Percentiles rank a stretch among this genome's conserved stretches.
Conservation (phyloP, 1,139 yeast genomes). For the Candida smagusa region DNA sequence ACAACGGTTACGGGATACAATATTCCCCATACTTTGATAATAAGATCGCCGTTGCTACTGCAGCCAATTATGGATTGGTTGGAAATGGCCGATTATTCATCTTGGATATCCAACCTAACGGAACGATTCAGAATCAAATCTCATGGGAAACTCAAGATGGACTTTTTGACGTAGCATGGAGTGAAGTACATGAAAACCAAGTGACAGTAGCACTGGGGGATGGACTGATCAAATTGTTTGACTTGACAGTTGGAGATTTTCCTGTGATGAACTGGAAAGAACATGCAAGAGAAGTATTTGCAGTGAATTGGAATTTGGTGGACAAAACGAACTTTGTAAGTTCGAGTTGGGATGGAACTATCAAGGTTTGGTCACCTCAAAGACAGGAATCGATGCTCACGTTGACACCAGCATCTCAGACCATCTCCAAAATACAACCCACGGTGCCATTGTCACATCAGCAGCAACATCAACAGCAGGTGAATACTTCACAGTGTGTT, state of each 20-base stretch:
- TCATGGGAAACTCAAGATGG: conserved; percentile 93
- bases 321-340: conserved; percentile 72
- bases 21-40: conserved; percentile 92
- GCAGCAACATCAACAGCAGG: conserved; percentile 24
- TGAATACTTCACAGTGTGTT: conserved; percentile 50
- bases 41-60: conserved; percentile 83
- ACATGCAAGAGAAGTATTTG: conserved; percentile 82
- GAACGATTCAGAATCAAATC: conserved; percentile 52
- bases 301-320: conserved; percentile 82
- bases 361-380: conserved; percentile 69
- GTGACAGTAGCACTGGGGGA: conserved; percentile 83
- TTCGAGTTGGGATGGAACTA: conserved; percentile 89
- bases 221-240: conserved; percentile 82
- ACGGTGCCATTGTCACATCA: conserved; percentile 27
- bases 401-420: conserved; percentile 35
- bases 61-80: conserved; percentile 90
- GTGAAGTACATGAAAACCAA: conserved; percentile 86
- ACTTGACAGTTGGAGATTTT: conserved; percentile 58
- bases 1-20: conserved; percentile 82
- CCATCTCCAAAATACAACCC: conserved; percentile 16
- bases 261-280: conserved; percentile 80
- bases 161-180: conserved; percentile 84
- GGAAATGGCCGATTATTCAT: conserved; percentile 86
- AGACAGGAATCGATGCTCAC: conserved; percentile 61
- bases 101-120: conserved; percentile 64